These are phyloP conservation scores for Dalechampia spathulata DNA, from an alignment of 441 rosid species.

Conservation along the genomic window DNA sequence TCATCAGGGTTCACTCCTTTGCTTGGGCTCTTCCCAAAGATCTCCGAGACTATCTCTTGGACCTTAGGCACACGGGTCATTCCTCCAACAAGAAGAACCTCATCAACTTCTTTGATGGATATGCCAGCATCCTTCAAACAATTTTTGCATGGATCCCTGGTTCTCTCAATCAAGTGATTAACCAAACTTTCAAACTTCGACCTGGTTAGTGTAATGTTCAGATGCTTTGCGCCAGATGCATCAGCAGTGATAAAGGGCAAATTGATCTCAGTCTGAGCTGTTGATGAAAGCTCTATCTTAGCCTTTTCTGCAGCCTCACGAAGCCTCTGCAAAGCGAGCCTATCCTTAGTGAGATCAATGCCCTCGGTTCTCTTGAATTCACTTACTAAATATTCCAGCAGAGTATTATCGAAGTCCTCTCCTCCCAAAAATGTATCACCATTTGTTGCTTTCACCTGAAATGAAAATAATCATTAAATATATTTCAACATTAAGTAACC, in stretches of 20 bases:
- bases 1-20: slow-evolving; percentile 98
- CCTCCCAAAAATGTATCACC: slow-evolving; percentile 98
- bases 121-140: slow-evolving; percentile 88
- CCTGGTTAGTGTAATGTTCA: slow-evolving; percentile 76
- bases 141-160: slow-evolving; percentile 70
- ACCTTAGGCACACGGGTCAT: slow-evolving; percentile 91
- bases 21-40: slow-evolving; percentile 87
- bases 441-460: slow-evolving; percentile 92
- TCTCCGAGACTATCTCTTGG: slow-evolving; percentile 66
- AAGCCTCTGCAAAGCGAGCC: slow-evolving; percentile 81
- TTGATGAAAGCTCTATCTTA: slow-evolving; percentile 89
- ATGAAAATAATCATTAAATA: not conserved
- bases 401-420: slow-evolving; percentile 86
- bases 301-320: slow-evolving; percentile 99
- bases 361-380: slow-evolving; percentile 74
- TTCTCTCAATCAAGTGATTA: slow-evolving; percentile 79
- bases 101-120: slow-evolving; percentile 76
- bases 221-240: slow-evolving; percentile 83
- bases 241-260: slow-evolving; percentile 93
- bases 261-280: slow-evolving; percentile 87
- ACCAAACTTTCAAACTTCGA: slow-evolving; percentile 77
- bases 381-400: slow-evolving; percentile 72
- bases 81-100: slow-evolving; percentile 88
- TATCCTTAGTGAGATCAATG: slow-evolving; percentile 76
- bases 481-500: not conserved